phyloP scores from a whole-genome alignment of 805 yeast genomes.

The Candida methanosorbosa region DNA sequence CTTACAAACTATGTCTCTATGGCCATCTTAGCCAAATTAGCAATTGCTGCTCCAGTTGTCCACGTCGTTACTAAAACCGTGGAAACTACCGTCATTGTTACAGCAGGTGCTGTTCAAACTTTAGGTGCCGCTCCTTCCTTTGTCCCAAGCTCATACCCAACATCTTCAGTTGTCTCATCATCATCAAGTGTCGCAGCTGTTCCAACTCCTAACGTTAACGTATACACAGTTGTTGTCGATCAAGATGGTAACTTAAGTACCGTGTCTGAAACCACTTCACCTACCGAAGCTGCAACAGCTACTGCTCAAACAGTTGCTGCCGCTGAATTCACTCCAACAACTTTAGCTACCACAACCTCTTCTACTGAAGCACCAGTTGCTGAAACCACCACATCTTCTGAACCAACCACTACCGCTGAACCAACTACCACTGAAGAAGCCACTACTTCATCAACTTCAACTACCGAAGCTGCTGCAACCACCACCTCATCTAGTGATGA shows the following conservation, averaged over 20 bases:
- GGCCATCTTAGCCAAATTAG: slow-evolving; percentile 1
- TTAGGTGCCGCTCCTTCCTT: slow-evolving; percentile 2
- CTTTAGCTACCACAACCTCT: slow-evolving; percentile 3
- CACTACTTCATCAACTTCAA: slow-evolving; percentile 12
- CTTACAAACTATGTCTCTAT: not conserved
- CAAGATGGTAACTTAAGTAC: not conserved
- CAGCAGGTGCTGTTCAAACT: not conserved
- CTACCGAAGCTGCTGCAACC: slow-evolving; percentile 10
- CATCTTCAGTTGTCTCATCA: slow-evolving; percentile 1
- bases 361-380: slow-evolving; percentile 4
- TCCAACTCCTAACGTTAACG: slow-evolving; percentile 1
- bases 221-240: not conserved
- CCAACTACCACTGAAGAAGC: slow-evolving; percentile 8
- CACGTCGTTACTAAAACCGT: slow-evolving; percentile 1
- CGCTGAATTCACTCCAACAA: slow-evolving; percentile 6
- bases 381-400: slow-evolving; percentile 10
- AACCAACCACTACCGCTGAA: slow-evolving; percentile 9
- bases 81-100: not conserved
- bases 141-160: not conserved
- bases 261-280: not conserved
- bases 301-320: slow-evolving; percentile 6
- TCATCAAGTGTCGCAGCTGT: not conserved
- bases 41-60: slow-evolving; percentile 2
- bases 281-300: slow-evolving; percentile 10
- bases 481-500: slow-evolving; percentile 14